Conservation (phyloP, 129 eudicot genomes). For the Lonicera japonica region DNA sequence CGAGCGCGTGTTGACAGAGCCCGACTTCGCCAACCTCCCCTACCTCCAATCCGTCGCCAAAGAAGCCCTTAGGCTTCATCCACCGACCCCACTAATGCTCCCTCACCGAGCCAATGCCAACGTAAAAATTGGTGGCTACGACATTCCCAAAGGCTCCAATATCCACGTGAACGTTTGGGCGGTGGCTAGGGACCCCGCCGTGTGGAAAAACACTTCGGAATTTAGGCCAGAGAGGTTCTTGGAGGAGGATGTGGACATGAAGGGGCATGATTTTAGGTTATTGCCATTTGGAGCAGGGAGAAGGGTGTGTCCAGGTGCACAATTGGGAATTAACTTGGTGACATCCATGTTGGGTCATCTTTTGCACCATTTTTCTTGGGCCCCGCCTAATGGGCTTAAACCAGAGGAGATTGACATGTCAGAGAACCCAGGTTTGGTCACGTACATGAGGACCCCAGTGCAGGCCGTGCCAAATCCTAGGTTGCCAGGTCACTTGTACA, state of each 20-base stretch:
- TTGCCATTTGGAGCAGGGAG: constrained; percentile 81
- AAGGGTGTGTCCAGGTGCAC: constrained; percentile 74
- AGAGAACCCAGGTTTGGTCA: constrained; percentile 59
- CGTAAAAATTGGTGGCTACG: constrained; percentile 69
- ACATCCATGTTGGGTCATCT: constrained; percentile 66
- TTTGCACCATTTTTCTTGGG: constrained; percentile 63
- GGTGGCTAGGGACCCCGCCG: constrained; percentile 51
- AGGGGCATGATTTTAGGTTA: constrained; percentile 70
- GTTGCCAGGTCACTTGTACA: constrained; percentile 46
- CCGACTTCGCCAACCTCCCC: constrained; percentile 62
- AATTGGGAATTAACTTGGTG: constrained; percentile 52
- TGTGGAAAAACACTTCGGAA: constrained; percentile 50
- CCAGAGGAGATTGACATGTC: constrained; percentile 56
- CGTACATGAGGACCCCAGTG: constrained; percentile 60
- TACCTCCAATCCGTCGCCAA: constrained; percentile 60
- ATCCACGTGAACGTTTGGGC: constrained; percentile 80
- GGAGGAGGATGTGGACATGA: constrained; percentile 74
- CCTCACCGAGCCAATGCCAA: constrained; percentile 56
- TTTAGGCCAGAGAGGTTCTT: constrained; percentile 67
- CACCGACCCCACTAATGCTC: constrained; percentile 83
- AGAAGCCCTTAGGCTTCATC: constrained; percentile 70
- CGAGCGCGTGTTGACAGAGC: constrained; percentile 51
- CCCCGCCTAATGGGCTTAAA: constrained; percentile 45
- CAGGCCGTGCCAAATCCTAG: constrained; percentile 55
- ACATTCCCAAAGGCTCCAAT: constrained; percentile 65